phyloP scores from a whole-genome alignment of 208 protist genomes.

The Ichthyophonus hoferi region DNA sequence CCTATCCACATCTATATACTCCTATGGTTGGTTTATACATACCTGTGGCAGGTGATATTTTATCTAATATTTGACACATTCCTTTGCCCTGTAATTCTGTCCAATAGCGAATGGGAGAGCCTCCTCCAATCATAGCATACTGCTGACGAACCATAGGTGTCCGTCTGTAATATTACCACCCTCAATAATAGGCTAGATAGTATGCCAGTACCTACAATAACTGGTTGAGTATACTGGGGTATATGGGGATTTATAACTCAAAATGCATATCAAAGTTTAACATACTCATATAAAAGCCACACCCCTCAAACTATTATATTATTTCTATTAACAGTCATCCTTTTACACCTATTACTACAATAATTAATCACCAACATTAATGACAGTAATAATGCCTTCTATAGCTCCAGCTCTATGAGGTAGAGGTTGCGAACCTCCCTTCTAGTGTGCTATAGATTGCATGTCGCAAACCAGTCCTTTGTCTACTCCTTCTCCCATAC shows the following conservation, averaged over 20 bases:
- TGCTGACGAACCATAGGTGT: conserved; percentile 54
- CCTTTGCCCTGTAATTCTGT: conserved; percentile 50
- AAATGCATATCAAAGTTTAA: too few relatives aligned
- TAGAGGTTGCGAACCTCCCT: too few relatives aligned
- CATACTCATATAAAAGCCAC: neutral
- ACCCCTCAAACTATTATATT: neutral
- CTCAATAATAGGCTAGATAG: too few relatives aligned
- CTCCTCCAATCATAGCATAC: conserved; percentile 63
- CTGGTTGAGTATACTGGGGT: too few relatives aligned
- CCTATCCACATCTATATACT: too few relatives aligned
- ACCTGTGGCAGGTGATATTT: conserved; percentile 50
- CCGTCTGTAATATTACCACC: conserved; percentile 38
- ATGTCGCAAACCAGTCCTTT: too few relatives aligned
- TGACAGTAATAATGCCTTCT: neutral
- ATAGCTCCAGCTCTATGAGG: too few relatives aligned
- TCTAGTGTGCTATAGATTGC: too few relatives aligned
- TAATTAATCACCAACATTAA: neutral
- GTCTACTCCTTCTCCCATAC: too few relatives aligned
- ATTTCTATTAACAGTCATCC: neutral
- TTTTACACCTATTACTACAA: neutral
- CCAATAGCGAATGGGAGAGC: conserved; percentile 63
- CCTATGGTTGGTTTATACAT: neutral
- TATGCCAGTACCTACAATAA: too few relatives aligned
- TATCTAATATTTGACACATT: conserved; percentile 48
- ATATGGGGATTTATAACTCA: too few relatives aligned